Conservation (phyloP, 768 basidiomycete genomes). For the Auricularia auricula-judae region DNA sequence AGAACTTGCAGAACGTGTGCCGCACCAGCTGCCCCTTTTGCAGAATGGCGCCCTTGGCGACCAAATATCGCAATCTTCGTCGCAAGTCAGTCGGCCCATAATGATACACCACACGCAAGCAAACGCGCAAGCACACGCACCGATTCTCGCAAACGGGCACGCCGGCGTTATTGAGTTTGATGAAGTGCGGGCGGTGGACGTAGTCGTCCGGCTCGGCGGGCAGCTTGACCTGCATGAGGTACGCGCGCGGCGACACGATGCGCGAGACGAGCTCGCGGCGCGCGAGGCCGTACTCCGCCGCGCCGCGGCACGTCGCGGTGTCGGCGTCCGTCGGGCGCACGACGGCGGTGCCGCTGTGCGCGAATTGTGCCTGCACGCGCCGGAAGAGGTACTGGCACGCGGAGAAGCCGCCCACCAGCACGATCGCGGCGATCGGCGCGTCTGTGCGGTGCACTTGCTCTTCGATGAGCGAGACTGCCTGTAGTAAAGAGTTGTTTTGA, state of each 20-base stretch:
- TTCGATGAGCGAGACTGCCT: constrained; percentile 74
- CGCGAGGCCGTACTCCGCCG: constrained; percentile 79
- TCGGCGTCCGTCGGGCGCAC: constrained; percentile 79
- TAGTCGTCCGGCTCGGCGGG: constrained; percentile 81
- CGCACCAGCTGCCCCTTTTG: constrained; percentile 53
- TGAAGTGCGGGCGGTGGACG: constrained; percentile 76
- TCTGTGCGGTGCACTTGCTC: constrained; percentile 58
- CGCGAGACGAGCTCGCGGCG: constrained; percentile 67
- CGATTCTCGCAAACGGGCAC: constrained; percentile 77
- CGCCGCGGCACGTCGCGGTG: constrained; percentile 79
- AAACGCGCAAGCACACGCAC: constrained; percentile 23
- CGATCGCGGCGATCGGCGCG: constrained; percentile 67
- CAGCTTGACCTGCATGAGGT: constrained; percentile 85
- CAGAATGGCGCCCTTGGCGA: constrained; percentile 59
- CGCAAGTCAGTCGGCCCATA: background rate
- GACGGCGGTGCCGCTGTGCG: constrained; percentile 56
- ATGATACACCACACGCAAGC: too few relatives aligned
- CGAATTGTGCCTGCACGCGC: constrained; percentile 64
- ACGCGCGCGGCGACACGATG: constrained; percentile 71
- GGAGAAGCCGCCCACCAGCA: constrained; percentile 83
- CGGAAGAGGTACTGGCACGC: constrained; percentile 77
- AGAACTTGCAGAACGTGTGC: constrained; percentile 65
- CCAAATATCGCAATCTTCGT: constrained; percentile 70
- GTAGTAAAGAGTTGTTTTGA: constrained; percentile 1
- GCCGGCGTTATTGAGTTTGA: constrained; percentile 64